Percentiles rank a stretch among this genome's conserved stretches.
These are phyloP conservation scores for Skeletonema costatum DNA, from an alignment of 108 stramenopile species.

Conservation along the genomic window DNA sequence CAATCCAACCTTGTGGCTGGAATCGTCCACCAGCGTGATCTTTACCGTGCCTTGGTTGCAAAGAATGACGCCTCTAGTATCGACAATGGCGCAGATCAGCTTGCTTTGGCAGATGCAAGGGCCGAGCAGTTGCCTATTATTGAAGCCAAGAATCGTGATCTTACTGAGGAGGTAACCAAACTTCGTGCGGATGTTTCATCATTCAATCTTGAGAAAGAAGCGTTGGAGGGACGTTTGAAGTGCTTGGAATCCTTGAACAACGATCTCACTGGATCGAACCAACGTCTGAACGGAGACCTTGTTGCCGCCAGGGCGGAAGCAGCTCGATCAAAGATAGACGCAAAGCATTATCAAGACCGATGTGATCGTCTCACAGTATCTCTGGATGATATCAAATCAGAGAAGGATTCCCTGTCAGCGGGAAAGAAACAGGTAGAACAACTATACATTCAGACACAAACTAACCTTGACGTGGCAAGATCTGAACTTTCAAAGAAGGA, in stretches of 20 bases:
- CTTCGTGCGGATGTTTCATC: conserved; percentile 53
- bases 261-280: conserved; percentile 63
- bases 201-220: conserved; percentile 56
- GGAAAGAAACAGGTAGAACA: conserved; percentile 60
- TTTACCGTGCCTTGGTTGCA: conserved; percentile 75
- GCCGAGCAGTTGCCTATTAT: conserved; percentile 50
- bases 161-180: conserved; percentile 56
- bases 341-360: conserved; percentile 64
- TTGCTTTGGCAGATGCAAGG: conserved; percentile 50
- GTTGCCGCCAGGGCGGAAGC: conserved; percentile 55
- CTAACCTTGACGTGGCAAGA: conserved; percentile 57
- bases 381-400: conserved; percentile 54
- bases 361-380: conserved; percentile 59
- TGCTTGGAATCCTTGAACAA: conserved; percentile 63
- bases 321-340: conserved; percentile 67
- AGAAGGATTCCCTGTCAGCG: conserved; percentile 41
- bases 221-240: conserved; percentile 58
- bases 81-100: conserved; percentile 33
- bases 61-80: conserved; percentile 59
- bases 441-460: conserved; percentile 59
- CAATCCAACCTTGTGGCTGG: conserved; percentile 75
- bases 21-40: conserved; percentile 87
- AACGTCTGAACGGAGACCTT: conserved; percentile 56
- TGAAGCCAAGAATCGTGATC: conserved; percentile 51
- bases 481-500: conserved; percentile 51